Base-by-base conservation (phyloP, 139 green algal genomes). In the Ettlia oleoabundans region DNA sequence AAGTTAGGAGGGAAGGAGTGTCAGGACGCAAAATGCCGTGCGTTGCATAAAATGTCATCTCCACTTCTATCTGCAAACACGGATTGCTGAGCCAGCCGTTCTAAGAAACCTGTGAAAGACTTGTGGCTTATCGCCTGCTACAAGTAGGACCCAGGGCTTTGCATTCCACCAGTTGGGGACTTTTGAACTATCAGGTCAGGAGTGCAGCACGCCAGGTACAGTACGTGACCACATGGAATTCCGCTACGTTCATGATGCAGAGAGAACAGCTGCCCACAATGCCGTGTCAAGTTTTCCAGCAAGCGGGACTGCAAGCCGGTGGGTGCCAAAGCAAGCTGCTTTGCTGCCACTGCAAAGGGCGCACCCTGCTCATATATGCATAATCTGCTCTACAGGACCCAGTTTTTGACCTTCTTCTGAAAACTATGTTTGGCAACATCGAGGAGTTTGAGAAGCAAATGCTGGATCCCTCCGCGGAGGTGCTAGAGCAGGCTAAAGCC, bases 211-310 rank as follows among this genome's bases (percentile, higher is more conserved):
- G n/a, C n/a, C n/a, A n/a, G n/a, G n/a, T n/a, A n/a, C n/a, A n/a
- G n/a, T n/a, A n/a, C n/a, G n/a, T n/a, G n/a, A n/a, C n/a, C n/a
- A n/a, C n/a, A n/a, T n/a, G n/a, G n/a, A n/a, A n/a, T n/a, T n/a
- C 63, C 28, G n/a, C n/a, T 40, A 9, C 21, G 28, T 37, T 58
- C 22, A 0, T 81, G 82, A 24, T 76, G 69, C 86, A 90, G 86
- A 58, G 86, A 88, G 47, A 88, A 86, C 47, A 75, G 69, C 30
- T 90, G 86, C 62, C 86, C 86, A n/a, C 83, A 87, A 52, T 89
- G 86, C 58, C 74, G 86, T 4, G 66, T 73, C 68, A 80, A 84
- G 32, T 90, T 91, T 66, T 62, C 87, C 15, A 86, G 71, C 70
- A 85, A 87, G 10, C 65, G 87, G 0, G 84, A 91, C 64, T 91